Evolutionary conservation across 2,329 filamentous ascomycete species (phyloP).

Genomic region (Epichloe coenophiala): DNA sequence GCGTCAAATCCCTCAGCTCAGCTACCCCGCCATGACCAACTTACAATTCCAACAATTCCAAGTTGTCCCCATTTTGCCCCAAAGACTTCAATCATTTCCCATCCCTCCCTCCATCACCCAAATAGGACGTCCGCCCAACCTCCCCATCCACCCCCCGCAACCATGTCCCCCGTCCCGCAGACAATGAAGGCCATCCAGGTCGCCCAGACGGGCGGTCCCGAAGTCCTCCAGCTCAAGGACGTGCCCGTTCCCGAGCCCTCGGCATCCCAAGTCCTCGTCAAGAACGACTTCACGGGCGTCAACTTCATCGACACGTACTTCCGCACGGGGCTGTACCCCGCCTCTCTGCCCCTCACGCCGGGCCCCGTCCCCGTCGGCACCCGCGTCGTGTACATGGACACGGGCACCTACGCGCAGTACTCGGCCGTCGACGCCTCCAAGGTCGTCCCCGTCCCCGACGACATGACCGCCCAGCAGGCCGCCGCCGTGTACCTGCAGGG

Average conservation of each 20-base stretch:
- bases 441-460: conserved; percentile 50
- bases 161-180: conserved; percentile 60
- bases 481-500: conserved; percentile 67
- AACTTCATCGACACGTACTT: conserved; percentile 93
- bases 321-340: conserved; percentile 67
- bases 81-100: neutral
- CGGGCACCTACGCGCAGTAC: conserved; percentile 42
- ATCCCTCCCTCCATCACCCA: no score
- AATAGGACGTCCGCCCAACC: no score
- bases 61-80: neutral
- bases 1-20: no score
- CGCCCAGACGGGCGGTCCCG: conserved; percentile 49
- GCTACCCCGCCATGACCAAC: no score
- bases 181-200: conserved; percentile 56
- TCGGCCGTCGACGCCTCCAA: conserved; percentile 37
- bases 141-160: neutral
- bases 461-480: conserved; percentile 45
- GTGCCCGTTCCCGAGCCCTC: conserved; percentile 52
- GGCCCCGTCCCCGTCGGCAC: conserved; percentile 57
- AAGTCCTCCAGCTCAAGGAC: conserved; percentile 61
- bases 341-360: conserved; percentile 60
- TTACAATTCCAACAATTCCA: no score
- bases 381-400: conserved; percentile 54
- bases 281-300: conserved; percentile 66
- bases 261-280: conserved; percentile 64